Base-by-base conservation (phyloP, 176 grass and related monocot genomes). In the Lolium perenne region DNA sequence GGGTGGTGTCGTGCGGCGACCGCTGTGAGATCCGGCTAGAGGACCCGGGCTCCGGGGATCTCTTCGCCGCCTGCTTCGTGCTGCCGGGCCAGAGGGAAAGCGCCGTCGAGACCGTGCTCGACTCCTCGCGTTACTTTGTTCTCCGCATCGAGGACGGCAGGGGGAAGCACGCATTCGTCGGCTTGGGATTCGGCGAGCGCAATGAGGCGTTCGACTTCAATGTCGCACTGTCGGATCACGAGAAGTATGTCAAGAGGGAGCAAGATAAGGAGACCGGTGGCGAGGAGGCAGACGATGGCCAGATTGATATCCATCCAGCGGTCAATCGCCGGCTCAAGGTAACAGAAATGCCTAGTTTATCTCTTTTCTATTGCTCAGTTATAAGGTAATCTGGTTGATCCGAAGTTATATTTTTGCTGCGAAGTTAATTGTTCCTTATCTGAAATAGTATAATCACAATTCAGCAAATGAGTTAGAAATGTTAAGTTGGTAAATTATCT, bases 181-280 rank as follows among this genome's bases (percentile, higher is more conserved):
- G 97, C 7, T 85, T 99, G n/a, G 97, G 97, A 1, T 99, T 99
- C 64, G 90, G 89, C 76, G 97, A 99, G 86, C 88, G 97, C 70
- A 99, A 99, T 79, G 97, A 99, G 80, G 97, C 97, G 18, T 99
- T 99, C 78, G 94, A 99, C 71, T 99, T 99, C 86, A 99, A 99
- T 83, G 97, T 99, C 60, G 90, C 97, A 7, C 82, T 99, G 50
- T 99, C 97, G 10, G 97, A 99, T 57, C 94, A 99, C 76, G 97
- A 96, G 86, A 99, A 99, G 79, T 99, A 99, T 83, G 86, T 96
- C 59, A 99, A 88, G 84, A 96, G 97, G 87, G 97, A 99, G 81
- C 91, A 99, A 66, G 97, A 99, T 77, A 95, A 95, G 82, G 97
- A 99, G 51, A 73, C 78, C 18, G 62, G 64, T 14, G 88, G 84